Conservation (phyloP, 2,329 filamentous ascomycete species). For the Aspergillus viridinutans region DNA sequence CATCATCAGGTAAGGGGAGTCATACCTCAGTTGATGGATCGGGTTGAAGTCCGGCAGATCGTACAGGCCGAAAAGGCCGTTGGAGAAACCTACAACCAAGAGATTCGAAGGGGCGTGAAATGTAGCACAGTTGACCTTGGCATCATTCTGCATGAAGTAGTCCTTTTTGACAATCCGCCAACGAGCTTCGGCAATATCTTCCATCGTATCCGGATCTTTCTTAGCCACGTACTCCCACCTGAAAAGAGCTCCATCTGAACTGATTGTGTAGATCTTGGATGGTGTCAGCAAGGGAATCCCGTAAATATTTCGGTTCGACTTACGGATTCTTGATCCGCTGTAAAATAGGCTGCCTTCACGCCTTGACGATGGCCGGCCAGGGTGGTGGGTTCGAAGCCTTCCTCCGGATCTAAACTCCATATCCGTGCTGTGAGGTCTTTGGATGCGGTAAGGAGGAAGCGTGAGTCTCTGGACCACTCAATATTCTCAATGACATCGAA, state of each 20-base stretch:
- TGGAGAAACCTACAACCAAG: constrained; percentile 95
- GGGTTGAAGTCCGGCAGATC: constrained; percentile 94
- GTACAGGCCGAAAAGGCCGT: constrained; percentile 88
- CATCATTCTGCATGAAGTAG: constrained; percentile 89
- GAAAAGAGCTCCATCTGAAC: constrained; percentile 95
- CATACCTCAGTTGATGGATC: constrained; percentile 71
- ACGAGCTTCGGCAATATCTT: constrained; percentile 64
- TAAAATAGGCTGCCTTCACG: constrained; percentile 95
- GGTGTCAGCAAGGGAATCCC: constrained; percentile 10
- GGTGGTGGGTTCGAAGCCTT: constrained; percentile 84
- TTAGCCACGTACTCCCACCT: constrained; percentile 78
- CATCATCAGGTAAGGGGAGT: neutral
- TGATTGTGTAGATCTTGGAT: constrained; percentile 76
- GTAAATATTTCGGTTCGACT: constrained; percentile 13
- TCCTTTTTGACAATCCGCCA: constrained; percentile 91
- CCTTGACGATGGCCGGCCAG: constrained; percentile 86
- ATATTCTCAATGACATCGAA: constrained; percentile 83
- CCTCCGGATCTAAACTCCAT: constrained; percentile 87
- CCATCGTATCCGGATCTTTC: constrained; percentile 57
- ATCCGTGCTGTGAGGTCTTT: constrained; percentile 90
- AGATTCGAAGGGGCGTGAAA: constrained; percentile 84
- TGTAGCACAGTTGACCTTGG: constrained; percentile 81
- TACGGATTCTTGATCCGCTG: constrained; percentile 78
- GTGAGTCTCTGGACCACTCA: constrained; percentile 92
- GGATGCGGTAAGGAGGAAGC: constrained; percentile 88